phyloP scores from a whole-genome alignment of 768 basidiomycete genomes.

The Cystobasidium onofrii region DNA sequence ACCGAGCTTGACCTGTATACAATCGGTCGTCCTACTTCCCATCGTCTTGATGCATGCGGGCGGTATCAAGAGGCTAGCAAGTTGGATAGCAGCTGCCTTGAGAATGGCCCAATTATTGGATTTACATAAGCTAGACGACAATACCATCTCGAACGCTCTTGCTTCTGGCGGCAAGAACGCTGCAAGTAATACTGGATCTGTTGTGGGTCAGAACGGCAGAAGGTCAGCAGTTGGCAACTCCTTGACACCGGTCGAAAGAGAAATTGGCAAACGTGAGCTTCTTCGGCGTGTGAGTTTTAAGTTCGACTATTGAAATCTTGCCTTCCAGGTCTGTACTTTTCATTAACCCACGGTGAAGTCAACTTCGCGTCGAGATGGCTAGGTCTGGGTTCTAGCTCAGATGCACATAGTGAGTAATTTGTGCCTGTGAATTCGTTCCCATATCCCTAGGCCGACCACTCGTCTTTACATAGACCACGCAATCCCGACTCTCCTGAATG shows the following conservation, averaged over 20 bases:
- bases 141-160: not conserved
- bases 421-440: too few relatives aligned
- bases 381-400: constrained; percentile 9
- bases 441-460: not conserved
- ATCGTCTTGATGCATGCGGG: constrained; percentile 29
- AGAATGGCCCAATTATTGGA: constrained; percentile 30
- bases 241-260: constrained; percentile 14
- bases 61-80: constrained; percentile 24
- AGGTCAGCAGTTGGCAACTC: not conserved
- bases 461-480: not conserved
- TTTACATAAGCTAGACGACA: constrained; percentile 29
- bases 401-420: constrained; percentile 8
- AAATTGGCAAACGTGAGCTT: constrained; percentile 25
- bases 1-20: constrained; percentile 24
- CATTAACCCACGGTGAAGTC: constrained; percentile 24
- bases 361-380: constrained; percentile 24
- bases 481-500: constrained; percentile 19
- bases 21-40: constrained; percentile 19
- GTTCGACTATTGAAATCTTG: not conserved
- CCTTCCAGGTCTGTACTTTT: constrained; percentile 23
- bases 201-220: not conserved
- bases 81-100: constrained; percentile 26
- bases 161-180: not conserved
- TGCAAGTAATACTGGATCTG: not conserved
- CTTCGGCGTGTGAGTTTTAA: not conserved